Conservation (phyloP, 768 basidiomycete species). For the Boletus reticuloceps region DNA sequence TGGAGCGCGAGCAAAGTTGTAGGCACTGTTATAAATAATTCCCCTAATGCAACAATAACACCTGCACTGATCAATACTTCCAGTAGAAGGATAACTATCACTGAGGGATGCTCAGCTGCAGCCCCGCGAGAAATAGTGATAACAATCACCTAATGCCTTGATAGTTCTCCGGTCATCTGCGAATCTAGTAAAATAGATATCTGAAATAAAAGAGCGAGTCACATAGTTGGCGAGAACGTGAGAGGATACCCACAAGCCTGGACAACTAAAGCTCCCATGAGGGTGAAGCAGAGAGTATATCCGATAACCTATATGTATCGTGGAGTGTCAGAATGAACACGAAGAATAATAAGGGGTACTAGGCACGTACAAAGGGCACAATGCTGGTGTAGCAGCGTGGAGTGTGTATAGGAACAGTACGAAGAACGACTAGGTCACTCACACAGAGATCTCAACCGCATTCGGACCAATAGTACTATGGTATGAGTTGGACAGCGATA, state of each 20-base stretch:
- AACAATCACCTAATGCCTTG: constrained; percentile 16
- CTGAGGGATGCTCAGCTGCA: constrained; percentile 1
- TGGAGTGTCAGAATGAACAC: too few species aligned
- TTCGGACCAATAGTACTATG: too few species aligned
- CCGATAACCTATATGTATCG: too few species aligned
- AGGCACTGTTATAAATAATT: too few species aligned
- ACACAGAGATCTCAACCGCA: neutral
- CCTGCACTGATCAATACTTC: constrained; percentile 4
- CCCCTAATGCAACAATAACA: too few species aligned
- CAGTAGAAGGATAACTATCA: constrained; percentile 10
- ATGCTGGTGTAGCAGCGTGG: too few species aligned
- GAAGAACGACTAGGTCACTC: neutral
- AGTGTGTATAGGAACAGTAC: too few species aligned
- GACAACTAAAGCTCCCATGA: neutral
- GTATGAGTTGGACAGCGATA: too few species aligned
- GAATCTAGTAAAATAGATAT: constrained; percentile 20
- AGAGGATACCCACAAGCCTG: constrained; percentile 4
- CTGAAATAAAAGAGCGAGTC: neutral
- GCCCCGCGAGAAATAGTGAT: neutral
- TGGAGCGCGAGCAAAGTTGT: too few species aligned
- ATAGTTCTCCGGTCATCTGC: neutral
- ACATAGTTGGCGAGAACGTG: too few species aligned
- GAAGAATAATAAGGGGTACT: neutral
- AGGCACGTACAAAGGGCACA: constrained; percentile 11
- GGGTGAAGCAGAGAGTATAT: neutral